Conservation (phyloP, 1,139 yeast species). For the Taphrina confusa region DNA sequence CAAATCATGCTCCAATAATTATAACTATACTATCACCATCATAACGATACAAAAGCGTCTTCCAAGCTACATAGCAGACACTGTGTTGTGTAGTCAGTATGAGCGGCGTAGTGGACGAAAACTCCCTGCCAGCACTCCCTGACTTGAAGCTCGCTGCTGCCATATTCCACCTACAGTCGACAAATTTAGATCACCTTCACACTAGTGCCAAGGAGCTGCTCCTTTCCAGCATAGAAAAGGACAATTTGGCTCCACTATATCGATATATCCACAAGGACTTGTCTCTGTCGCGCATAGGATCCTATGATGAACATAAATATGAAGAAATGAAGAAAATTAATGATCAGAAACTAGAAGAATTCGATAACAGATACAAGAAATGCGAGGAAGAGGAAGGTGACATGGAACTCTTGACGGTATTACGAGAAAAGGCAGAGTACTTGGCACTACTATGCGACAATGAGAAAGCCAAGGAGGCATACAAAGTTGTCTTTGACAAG, state of each 20-base stretch:
- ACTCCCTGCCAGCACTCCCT: conserved; percentile 50
- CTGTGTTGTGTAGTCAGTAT: too few species aligned
- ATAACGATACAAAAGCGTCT: too few species aligned
- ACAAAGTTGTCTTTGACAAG: conserved; percentile 72
- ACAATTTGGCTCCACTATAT: conserved; percentile 83
- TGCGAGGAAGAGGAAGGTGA: conserved; percentile 90
- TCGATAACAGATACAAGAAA: conserved; percentile 65
- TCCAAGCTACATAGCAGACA: too few species aligned
- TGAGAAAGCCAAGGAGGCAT: conserved; percentile 67
- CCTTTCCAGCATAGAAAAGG: conserved; percentile 56
- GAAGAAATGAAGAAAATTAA: conserved; percentile 57
- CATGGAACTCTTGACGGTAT: conserved; percentile 71
- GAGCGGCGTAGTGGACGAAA: conserved; percentile 29
- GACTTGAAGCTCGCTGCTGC: conserved; percentile 76
- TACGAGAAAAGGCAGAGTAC: conserved; percentile 82
- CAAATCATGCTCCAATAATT: too few species aligned
- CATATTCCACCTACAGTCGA: conserved; percentile 63
- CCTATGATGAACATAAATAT: conserved; percentile 63
- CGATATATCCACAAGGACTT: conserved; percentile 60
- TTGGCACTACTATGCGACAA: conserved; percentile 79
- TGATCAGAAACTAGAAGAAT: conserved; percentile 56
- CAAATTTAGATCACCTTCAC: conserved; percentile 50
- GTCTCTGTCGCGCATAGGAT: conserved; percentile 44
- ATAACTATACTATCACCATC: too few species aligned
- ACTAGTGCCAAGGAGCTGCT: conserved; percentile 53